Conservation (phyloP, 73 alveolate genomes). For the Uronychia setigera region DNA sequence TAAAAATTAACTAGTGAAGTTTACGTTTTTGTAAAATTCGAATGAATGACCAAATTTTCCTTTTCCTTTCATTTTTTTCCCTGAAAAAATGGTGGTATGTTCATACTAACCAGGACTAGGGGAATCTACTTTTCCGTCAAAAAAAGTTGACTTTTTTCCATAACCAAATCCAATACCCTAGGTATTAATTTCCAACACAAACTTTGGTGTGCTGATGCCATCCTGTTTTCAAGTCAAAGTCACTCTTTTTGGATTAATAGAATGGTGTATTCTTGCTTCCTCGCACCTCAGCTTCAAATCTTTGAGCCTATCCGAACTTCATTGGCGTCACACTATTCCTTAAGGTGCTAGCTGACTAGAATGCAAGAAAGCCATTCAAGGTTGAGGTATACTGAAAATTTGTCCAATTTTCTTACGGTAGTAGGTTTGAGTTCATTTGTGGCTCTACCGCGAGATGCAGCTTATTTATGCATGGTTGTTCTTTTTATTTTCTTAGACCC, state of each 20-base stretch:
- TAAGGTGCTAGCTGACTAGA: neutral
- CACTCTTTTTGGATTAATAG: neutral
- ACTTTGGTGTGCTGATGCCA: neutral
- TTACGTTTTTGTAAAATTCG: neutral
- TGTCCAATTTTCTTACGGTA: neutral
- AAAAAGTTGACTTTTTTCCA: neutral
- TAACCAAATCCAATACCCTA: neutral
- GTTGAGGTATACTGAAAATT: neutral
- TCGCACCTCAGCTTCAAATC: neutral
- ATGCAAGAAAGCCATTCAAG: neutral
- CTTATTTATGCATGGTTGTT: no score
- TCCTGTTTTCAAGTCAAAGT: neutral
- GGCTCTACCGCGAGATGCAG: no score
- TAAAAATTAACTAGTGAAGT: neutral
- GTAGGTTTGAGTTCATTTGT: neutral
- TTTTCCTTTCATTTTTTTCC: neutral
- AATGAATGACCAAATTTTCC: neutral
- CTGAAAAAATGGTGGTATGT: neutral
- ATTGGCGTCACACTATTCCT: neutral
- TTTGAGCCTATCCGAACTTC: neutral
- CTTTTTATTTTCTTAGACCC: neutral
- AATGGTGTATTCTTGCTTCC: slow-evolving; percentile 3
- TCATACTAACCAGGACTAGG: neutral
- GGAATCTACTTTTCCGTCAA: neutral
- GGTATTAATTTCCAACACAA: neutral